These are phyloP conservation scores for Tolypocladium endophyticum DNA, from an alignment of 2,329 filamentous ascomycete species.

Conservation along the genomic window DNA sequence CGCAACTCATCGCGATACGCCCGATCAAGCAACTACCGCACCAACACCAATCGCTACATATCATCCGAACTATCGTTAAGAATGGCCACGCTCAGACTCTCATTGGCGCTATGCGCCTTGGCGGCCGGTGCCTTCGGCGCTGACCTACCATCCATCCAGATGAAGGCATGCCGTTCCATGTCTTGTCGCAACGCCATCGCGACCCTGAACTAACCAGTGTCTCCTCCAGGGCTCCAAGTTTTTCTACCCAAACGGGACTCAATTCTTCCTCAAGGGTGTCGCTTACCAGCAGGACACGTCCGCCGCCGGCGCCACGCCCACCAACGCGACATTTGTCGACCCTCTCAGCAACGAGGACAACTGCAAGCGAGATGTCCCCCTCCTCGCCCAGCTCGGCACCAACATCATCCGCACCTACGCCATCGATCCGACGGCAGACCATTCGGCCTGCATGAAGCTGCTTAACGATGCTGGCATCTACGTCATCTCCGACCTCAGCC, in stretches of 20 bases:
- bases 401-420: conserved; percentile 96
- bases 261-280: conserved; percentile 78
- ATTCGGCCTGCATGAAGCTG: conserved; percentile 74
- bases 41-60: neutral
- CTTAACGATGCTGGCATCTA: conserved; percentile 86
- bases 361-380: conserved; percentile 80
- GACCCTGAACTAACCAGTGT: neutral
- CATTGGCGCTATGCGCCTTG: conserved; percentile 26
- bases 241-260: conserved; percentile 67
- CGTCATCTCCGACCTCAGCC: conserved; percentile 80
- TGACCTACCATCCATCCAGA: conserved; percentile 47
- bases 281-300: conserved; percentile 82
- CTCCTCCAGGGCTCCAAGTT: conserved; percentile 62
- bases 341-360: conserved; percentile 61
- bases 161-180: conserved; percentile 47
- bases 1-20: neutral
- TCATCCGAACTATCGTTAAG: conserved; percentile 2
- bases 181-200: neutral
- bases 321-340: conserved; percentile 56
- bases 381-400: conserved; percentile 67
- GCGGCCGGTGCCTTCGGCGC: conserved; percentile 29
- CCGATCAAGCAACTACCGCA: neutral
- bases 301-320: conserved; percentile 38
- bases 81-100: conserved; percentile 22
- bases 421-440: conserved; percentile 68